Evolutionary conservation across 495 filamentous ascomycete genomes (phyloP).

Genomic region (Elaphomyces granulatus): DNA sequence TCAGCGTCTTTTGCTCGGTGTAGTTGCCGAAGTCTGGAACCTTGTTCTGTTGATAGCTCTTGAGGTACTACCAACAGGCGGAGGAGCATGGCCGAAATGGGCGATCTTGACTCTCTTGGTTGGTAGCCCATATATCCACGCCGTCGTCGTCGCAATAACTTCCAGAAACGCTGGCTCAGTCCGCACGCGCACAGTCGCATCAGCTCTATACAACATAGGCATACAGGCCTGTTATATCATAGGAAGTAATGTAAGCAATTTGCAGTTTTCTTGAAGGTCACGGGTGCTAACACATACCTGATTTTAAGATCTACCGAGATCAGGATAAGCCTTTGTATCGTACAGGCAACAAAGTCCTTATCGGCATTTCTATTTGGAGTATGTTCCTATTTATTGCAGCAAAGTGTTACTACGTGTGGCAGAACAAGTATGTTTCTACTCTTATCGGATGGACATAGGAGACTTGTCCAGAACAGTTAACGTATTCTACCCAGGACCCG

Average conservation of each 20-base stretch:
- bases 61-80: conserved; percentile 20
- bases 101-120: conserved; percentile 36
- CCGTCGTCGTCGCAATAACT: conserved; percentile 53
- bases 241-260: conserved; percentile 38
- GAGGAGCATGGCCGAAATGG: conserved; percentile 39
- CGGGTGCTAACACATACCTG: too few relatives aligned
- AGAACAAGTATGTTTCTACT: conserved; percentile 34
- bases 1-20: conserved; percentile 38
- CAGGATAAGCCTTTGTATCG: conserved; percentile 53
- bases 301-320: conserved; percentile 52
- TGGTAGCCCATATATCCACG: conserved; percentile 48
- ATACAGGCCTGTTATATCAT: conserved; percentile 54
- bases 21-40: conserved; percentile 40
- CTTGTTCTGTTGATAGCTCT: conserved; percentile 40
- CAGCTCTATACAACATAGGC: conserved; percentile 59
- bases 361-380: conserved; percentile 39
- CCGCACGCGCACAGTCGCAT: conserved; percentile 47
- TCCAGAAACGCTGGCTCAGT: conserved; percentile 55
- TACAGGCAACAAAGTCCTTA: conserved; percentile 48
- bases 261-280: too few relatives aligned
- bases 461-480: background rate
- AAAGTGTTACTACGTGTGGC: conserved; percentile 49
- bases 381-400: conserved; percentile 39
- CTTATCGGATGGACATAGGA: background rate
- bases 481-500: conserved; percentile 16